Evolutionary conservation across 352 stramenopile genomes (phyloP), one percentile per base, ranked within the genome.

Genomic region (Globisporangium okanoganense): DNA sequence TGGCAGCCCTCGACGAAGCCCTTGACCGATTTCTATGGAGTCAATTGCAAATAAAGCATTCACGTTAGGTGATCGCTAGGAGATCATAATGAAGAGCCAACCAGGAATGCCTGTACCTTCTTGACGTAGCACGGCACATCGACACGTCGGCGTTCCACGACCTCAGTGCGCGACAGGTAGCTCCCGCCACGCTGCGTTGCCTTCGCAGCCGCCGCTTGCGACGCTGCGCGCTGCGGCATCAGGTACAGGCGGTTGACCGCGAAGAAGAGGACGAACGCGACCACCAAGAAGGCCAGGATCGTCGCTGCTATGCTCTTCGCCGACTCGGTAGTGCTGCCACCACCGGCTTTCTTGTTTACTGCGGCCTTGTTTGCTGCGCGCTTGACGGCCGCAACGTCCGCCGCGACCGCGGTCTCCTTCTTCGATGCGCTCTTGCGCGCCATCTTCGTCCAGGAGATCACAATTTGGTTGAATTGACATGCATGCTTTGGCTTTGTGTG

Each of bases 1-100:
- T 92, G 79, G 68, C 85, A 94, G 4, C 85, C 85, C 1, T 74
- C 64, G 10, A 94, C 76, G 43, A 86, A 87, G 9, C 61, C 58
- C 18, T 70, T 65, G 41, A 58, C 31, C 5, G 54, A 68, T 75
- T 74, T 78, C 58, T 82, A 54, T 36, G 50, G 9, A 13, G 48
- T 4, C 31, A 3, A 14, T 62, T 18, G 36, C 16, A n/a, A 7
- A 33, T 33, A 6, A 33, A 52, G 33, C 33, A n/a, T n/a, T n/a
- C n/a, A n/a, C n/a, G 44, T 5, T 20, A 49, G 9, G 12, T 18
- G 36, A 43, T n/a, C 3, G 18, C 2, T 4, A 41, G 10, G 5
- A 40, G 8, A 58, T 59, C 9, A 14, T 7, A 14, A 53, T 33
- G 6, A 13, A 14, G 16, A 8, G 9, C 20, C 45, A 52, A 29